Percentiles rank a stretch among this genome's conserved stretches.
These are phyloP conservation scores for Phallus indusiatus DNA, from an alignment of 768 basidiomycete genomes.

Conservation along the genomic window DNA sequence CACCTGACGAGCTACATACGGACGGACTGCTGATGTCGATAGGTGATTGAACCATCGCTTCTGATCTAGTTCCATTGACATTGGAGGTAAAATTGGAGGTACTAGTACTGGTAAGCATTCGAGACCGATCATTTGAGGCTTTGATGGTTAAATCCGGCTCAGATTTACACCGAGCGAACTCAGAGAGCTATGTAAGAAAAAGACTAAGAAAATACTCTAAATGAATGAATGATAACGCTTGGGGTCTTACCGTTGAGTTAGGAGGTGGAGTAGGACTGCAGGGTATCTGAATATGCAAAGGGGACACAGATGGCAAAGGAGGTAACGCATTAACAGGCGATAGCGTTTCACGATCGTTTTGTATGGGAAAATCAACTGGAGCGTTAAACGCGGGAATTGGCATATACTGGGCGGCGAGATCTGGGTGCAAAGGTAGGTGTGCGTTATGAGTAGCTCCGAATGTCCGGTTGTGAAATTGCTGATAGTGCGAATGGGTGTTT, in stretches of 20 bases:
- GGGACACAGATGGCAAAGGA: neutral
- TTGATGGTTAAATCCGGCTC: neutral
- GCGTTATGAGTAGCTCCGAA: too few relatives aligned
- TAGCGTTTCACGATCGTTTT: neutral
- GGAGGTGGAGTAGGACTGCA: neutral
- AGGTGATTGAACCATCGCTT: neutral
- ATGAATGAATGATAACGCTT: too few relatives aligned
- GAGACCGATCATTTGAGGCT: neutral
- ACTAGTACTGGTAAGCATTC: neutral
- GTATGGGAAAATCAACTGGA: neutral
- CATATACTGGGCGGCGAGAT: neutral
- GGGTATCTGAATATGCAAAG: neutral
- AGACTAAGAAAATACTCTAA: neutral
- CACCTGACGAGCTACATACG: neutral
- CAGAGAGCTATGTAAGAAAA: neutral
- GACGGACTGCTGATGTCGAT: neutral
- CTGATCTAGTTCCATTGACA: neutral
- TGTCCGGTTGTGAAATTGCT: too few relatives aligned
- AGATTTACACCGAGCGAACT: neutral
- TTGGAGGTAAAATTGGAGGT: neutral
- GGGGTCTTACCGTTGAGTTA: neutral
- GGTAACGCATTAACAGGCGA: neutral
- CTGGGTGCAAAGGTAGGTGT: neutral
- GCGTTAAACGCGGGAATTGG: neutral
- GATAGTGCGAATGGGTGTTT: too few relatives aligned